Base-by-base conservation (phyloP, 306 rosid species). In the Sicyos baderoa region DNA sequence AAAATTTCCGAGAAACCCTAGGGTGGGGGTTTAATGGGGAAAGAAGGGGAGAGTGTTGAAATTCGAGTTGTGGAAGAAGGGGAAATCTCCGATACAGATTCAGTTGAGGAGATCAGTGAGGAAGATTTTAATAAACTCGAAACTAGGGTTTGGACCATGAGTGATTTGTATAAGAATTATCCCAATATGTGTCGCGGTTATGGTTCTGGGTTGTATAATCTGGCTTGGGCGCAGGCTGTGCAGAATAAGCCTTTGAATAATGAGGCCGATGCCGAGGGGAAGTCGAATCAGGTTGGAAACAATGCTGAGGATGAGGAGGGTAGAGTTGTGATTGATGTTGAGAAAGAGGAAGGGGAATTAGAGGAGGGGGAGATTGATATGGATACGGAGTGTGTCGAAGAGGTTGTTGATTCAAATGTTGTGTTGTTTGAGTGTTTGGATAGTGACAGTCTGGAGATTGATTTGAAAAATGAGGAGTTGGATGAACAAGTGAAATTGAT, bases 331-430 rank as follows among this genome's bases (percentile, higher is more conserved):
- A 79, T 74, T 66, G 76, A 83, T 81, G 80, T 58, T 61, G 94
- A 84, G 17, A 91, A 78, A 76, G 97, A 94, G 74, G 99, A 93
- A 21, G 99, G 96, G 58, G 99, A 93, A 73, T 75, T 93, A 69
- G 99, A 93, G 83, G 99, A 94, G 80, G 99, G 99, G n/a, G 99
- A 94, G 87, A 94, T 94, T 85, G 99, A 85, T 53, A 81, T 84
- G 77, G 99, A 89, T 50, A 81, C 88, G n/a, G 88, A 87, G 64
- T 58, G 66, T 5, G 60, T 60, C 0, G 76, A 48, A 51, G 66
- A 64, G 69, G 72, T 23, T 11, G 61, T 19, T 0, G 79, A 7
- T 9, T 54, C 56, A 0, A 52, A 48, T 22, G 77, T 27, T 17
- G 61, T 19, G 50, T 65, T 61, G 61, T 47, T 49, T 57, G 58